Conservation (phyloP, 768 basidiomycete genomes). For the Russula abietina region DNA sequence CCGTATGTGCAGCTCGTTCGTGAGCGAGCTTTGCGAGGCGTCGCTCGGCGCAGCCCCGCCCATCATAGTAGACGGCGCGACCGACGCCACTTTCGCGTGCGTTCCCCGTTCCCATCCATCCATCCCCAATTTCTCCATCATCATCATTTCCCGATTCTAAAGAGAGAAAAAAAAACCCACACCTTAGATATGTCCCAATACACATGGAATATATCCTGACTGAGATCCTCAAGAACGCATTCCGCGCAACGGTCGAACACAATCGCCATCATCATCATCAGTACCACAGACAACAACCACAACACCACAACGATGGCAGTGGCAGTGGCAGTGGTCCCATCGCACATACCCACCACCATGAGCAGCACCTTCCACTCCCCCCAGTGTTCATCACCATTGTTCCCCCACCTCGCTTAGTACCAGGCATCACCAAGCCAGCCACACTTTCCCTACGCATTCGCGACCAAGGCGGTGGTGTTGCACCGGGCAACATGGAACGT, state of each 20-base stretch:
- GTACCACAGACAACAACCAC: conserved; percentile 30
- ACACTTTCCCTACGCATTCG: conserved; percentile 75
- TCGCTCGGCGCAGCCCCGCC: conserved; percentile 68
- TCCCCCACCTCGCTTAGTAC: conserved; percentile 35
- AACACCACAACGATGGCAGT: conserved; percentile 7
- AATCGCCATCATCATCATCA: conserved; percentile 40
- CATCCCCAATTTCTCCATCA: background rate
- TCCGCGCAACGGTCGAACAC: conserved; percentile 81
- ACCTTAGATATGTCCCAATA: conserved; percentile 76
- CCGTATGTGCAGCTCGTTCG: conserved; percentile 75
- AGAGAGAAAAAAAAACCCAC: background rate
- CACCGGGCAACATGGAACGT: conserved; percentile 61
- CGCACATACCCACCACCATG: conserved; percentile 11
- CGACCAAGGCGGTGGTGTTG: conserved; percentile 83
- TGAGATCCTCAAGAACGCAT: conserved; percentile 86
- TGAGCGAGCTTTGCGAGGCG: conserved; percentile 76
- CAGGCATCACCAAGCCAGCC: conserved; percentile 30
- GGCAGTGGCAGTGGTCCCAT: conserved; percentile 24
- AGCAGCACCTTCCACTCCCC: conserved; percentile 35
- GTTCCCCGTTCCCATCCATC: conserved; percentile 30
- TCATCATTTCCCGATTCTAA: background rate
- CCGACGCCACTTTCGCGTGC: conserved; percentile 71
- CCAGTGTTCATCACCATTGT: conserved; percentile 70
- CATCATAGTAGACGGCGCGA: conserved; percentile 64
- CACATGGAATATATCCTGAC: conserved; percentile 90